These are phyloP conservation scores for Citrus sinensis DNA, from an alignment of 345 rosid genomes.

Conservation along the genomic window DNA sequence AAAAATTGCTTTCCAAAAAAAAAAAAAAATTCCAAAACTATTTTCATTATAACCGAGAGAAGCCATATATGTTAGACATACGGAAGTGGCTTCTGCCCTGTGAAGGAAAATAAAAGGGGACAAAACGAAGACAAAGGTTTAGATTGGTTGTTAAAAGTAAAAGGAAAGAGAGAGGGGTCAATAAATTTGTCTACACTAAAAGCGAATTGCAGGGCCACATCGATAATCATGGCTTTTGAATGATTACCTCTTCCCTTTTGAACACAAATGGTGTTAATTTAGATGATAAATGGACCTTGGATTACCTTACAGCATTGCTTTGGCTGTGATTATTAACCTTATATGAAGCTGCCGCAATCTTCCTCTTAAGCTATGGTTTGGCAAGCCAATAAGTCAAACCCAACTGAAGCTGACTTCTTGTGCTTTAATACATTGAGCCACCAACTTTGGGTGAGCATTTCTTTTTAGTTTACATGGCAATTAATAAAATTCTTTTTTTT, in stretches of 20 bases:
- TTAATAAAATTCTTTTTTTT: too few species aligned
- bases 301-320: not conserved
- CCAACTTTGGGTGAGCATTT: not conserved
- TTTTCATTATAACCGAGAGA: not conserved
- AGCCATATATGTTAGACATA: not conserved
- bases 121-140: not conserved
- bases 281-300: not conserved
- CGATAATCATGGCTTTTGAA: conserved; percentile 17
- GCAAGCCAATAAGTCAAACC: not conserved
- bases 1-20: too few species aligned
- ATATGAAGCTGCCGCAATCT: not conserved
- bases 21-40: too few species aligned
- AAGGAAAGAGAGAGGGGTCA: too few species aligned
- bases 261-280: not conserved
- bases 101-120: not conserved
- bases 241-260: not conserved
- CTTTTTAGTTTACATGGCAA: not conserved
- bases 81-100: not conserved
- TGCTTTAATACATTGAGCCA: not conserved
- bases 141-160: not conserved
- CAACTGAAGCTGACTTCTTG: not conserved
- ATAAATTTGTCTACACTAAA: not conserved
- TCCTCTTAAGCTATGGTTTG: not conserved
- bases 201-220: not conserved
- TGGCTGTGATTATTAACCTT: not conserved